Base-by-base conservation (phyloP, 2,329 filamentous ascomycete genomes). In the Colletotrichum acutatum region DNA sequence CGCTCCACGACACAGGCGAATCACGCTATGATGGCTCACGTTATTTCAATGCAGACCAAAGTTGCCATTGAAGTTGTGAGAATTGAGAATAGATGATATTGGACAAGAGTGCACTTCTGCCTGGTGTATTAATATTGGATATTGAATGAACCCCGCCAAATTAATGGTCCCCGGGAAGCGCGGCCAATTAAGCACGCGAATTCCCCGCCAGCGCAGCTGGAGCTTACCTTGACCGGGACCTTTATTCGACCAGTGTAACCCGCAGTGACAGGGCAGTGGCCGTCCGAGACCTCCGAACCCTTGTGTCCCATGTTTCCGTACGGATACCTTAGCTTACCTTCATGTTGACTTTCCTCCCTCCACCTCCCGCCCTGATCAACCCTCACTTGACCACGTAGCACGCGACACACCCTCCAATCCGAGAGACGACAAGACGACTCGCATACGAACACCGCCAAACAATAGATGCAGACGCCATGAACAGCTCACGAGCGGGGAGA, bases 391-490 rank as follows among this genome's bases (percentile, higher is more conserved):
- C 22, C 24, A 66, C 32, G 26, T 30, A 56, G n/a, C 26, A 53
- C 52, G 22, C 52, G 34, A 59, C 53, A 34, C 52, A 54, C 8
- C 16, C 22, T 14, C 32, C 32, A 11, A 34, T 11, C 19, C 5
- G 14, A 42, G 7, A 16, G 14, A 7, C 9, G 5, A 9, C 34
- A 16, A 24, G 14, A n/a, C 66, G 54, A 30, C 42, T 22, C 65
- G 26, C 32, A 56, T 8, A 9, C 32, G 19, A 56, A 26, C 16
- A 12, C 7, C 19, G 11, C 42, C 1, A 60, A 61, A 12, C 32
- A 49, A 62, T 71, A 68, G 32, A 75, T 75, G 74, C 74, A 42
- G 63, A 62, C 59, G 52, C 19, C 65, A 75, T 75, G 72, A 69
- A 70, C 22, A n/a, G 57, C 37, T 52, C 56, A 67, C 56, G 66